Conservation (phyloP, 768 basidiomycete genomes). For the Tulasnella sp. region DNA sequence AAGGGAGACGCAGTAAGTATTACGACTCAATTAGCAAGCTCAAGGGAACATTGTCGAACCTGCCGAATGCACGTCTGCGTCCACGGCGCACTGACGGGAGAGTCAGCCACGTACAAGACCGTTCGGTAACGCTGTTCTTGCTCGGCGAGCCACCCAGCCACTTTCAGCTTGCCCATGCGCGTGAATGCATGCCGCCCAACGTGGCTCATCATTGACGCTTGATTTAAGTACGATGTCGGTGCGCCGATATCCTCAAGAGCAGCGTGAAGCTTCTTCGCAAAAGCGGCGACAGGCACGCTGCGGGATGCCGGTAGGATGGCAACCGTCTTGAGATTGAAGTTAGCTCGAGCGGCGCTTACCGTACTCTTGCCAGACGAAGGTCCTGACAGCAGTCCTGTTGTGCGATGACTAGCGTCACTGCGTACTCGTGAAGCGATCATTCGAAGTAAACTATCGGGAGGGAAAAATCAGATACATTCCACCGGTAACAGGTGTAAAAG, state of each 20-base stretch:
- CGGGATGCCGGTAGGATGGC: constrained; percentile 82
- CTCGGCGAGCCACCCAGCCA: constrained; percentile 88
- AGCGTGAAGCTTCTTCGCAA: constrained; percentile 77
- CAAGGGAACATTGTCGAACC: constrained; percentile 33
- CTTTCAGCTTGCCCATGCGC: constrained; percentile 93
- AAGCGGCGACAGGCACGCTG: constrained; percentile 79
- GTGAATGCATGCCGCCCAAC: constrained; percentile 93
- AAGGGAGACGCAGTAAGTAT: constrained; percentile 14
- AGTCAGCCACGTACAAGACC: constrained; percentile 93
- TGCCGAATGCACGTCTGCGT: constrained; percentile 97
- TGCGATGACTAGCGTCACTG: constrained; percentile 56
- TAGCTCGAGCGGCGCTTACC: constrained; percentile 40
- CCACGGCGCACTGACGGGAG: constrained; percentile 91
- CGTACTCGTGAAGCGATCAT: constrained; percentile 91
- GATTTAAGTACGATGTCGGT: constrained; percentile 84
- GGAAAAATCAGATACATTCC: neutral
- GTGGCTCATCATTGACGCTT: constrained; percentile 83
- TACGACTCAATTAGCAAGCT: neutral
- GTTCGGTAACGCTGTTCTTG: constrained; percentile 88
- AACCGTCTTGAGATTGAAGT: constrained; percentile 86
- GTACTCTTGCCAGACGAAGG: constrained; percentile 34
- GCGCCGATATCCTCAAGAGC: constrained; percentile 92
- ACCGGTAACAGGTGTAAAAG: constrained; percentile 6
- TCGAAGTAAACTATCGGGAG: constrained; percentile 47
- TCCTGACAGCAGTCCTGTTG: neutral